Evolutionary conservation across 1,284 basidiomycete genomes (phyloP).

Genomic region (Ceratobasidium sp.): DNA sequence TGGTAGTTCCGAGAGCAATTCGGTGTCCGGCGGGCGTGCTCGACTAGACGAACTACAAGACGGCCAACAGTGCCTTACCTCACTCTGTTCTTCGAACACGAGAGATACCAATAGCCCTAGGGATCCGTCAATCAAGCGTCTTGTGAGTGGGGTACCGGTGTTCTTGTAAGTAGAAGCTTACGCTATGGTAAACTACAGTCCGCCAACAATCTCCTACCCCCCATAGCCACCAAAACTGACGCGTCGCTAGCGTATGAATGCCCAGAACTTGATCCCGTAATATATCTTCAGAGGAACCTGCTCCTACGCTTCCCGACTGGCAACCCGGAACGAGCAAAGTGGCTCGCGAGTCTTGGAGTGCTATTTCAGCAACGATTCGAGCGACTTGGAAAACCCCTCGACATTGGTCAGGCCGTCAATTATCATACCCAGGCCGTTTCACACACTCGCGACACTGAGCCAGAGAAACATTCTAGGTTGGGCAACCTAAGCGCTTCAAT

Average conservation of each 20-base stretch:
- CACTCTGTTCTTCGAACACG: no score
- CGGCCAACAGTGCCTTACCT: no score
- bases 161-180: no score
- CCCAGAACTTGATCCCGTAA: neutral
- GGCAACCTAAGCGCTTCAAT: neutral
- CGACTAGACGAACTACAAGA: no score
- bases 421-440: neutral
- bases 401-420: neutral
- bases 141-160: neutral
- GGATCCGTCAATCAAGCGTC: no score
- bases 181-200: no score
- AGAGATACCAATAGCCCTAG: no score
- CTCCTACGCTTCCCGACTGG: neutral
- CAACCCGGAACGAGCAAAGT: neutral
- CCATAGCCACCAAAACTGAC: no score
- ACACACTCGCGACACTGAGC: neutral
- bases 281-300: neutral
- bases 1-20: no score
- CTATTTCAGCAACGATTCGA: slow-evolving; percentile 2
- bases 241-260: neutral
- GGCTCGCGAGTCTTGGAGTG: slow-evolving; percentile 4
- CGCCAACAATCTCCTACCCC: no score
- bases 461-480: neutral
- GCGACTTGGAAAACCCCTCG: neutral
- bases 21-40: no score